These are phyloP conservation scores for Plasmopara muralis DNA, from an alignment of 352 stramenopile species.

Conservation along the genomic window DNA sequence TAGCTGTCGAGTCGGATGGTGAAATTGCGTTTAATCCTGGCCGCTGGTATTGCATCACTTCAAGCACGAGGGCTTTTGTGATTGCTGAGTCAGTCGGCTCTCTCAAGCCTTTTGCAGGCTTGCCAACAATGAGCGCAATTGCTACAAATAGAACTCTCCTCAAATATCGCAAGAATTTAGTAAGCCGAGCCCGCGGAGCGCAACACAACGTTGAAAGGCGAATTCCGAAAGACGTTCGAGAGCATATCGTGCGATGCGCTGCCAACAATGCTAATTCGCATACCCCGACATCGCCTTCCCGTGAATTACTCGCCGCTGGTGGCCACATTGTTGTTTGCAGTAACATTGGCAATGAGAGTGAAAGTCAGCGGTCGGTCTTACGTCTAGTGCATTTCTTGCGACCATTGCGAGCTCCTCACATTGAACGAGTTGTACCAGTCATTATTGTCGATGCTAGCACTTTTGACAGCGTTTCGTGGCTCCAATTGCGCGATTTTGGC, in stretches of 20 bases:
- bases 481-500: constrained; percentile 55
- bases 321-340: constrained; percentile 82
- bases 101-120: constrained; percentile 38
- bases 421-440: constrained; percentile 56
- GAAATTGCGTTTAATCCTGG: constrained; percentile 75
- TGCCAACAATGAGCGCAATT: constrained; percentile 20
- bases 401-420: constrained; percentile 61
- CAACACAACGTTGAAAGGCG: constrained; percentile 69
- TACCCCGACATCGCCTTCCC: constrained; percentile 35
- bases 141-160: constrained; percentile 29
- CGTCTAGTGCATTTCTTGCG: constrained; percentile 71
- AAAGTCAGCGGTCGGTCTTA: constrained; percentile 47
- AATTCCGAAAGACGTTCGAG: constrained; percentile 50
- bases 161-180: constrained; percentile 36
- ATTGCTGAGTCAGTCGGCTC: constrained; percentile 66
- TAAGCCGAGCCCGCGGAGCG: constrained; percentile 43
- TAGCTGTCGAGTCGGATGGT: constrained; percentile 61
- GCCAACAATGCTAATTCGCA: constrained; percentile 25
- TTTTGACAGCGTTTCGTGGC: constrained; percentile 65
- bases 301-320: constrained; percentile 33
- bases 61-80: constrained; percentile 58
- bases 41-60: constrained; percentile 41
- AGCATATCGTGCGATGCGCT: constrained; percentile 48
- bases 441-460: constrained; percentile 66
- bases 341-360: constrained; percentile 58